Evolutionary conservation across 371 early-diverging fungal genomes (phyloP).

Genomic region (Saksenaea vasiformis): DNA sequence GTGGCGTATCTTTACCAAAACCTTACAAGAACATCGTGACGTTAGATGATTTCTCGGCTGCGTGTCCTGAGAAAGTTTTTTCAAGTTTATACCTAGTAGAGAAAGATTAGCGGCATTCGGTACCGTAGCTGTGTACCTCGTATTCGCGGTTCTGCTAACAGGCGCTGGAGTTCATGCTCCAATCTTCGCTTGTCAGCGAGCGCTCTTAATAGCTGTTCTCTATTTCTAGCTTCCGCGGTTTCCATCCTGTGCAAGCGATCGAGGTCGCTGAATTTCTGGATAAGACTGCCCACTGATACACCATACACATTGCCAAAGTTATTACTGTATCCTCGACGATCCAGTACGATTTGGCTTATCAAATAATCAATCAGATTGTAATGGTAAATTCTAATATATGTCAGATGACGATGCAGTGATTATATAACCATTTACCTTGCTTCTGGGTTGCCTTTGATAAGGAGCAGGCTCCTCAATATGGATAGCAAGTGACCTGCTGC

Average conservation of each 20-base stretch:
- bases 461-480: conserved; percentile 65
- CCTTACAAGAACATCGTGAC: neutral
- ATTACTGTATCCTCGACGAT: conserved; percentile 58
- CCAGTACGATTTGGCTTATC: conserved; percentile 73
- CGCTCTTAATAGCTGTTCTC: conserved; percentile 15
- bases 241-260: conserved; percentile 57
- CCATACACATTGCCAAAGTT: conserved; percentile 32
- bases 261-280: conserved; percentile 66
- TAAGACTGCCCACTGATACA: conserved; percentile 37
- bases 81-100: no score
- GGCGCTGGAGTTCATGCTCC: conserved; percentile 4
- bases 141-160: neutral
- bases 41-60: no score
- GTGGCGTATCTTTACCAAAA: neutral
- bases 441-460: conserved; percentile 62
- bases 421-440: conserved; percentile 23
- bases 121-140: neutral
- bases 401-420: neutral
- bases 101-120: no score
- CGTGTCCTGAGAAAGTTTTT: no score
- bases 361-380: conserved; percentile 67
- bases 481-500: conserved; percentile 66
- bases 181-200: conserved; percentile 15
- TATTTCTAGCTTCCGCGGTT: conserved; percentile 8
- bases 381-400: conserved; percentile 47